Percentiles rank a stretch among this genome's conserved stretches.
Evolutionary conservation across 2,329 filamentous ascomycete species (phyloP).

Genomic region (Fusarium sp.): DNA sequence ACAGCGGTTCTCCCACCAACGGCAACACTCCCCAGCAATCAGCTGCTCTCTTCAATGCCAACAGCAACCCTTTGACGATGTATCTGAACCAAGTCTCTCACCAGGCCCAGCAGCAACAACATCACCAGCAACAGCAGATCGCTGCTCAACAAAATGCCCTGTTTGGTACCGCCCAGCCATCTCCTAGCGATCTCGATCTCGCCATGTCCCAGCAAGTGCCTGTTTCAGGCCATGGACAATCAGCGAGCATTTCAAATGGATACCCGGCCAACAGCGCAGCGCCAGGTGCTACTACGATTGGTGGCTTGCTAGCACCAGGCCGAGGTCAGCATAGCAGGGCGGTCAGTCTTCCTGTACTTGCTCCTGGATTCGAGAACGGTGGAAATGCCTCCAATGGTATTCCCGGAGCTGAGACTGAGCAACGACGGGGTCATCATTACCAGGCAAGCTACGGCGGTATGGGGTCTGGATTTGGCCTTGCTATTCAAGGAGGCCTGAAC

Average conservation of each 20-base stretch:
- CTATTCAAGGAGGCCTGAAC: conserved; percentile 71
- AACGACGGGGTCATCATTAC: conserved; percentile 72
- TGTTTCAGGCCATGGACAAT: conserved; percentile 71
- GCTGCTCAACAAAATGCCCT: conserved; percentile 82
- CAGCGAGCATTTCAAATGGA: conserved; percentile 72
- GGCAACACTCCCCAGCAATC: conserved; percentile 69
- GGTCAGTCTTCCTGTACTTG: conserved; percentile 83
- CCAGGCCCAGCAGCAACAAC: conserved; percentile 77
- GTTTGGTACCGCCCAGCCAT: conserved; percentile 76
- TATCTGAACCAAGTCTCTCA: conserved; percentile 87
- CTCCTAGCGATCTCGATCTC: conserved; percentile 64
- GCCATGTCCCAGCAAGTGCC: conserved; percentile 70
- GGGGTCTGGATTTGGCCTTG: conserved; percentile 68
- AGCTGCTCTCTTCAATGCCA: conserved; percentile 80
- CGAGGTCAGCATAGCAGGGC: conserved; percentile 78
- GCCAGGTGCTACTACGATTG: conserved; percentile 74
- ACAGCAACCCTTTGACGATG: conserved; percentile 90
- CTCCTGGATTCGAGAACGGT: conserved; percentile 70
- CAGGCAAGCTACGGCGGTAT: conserved; percentile 71
- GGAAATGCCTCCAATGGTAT: conserved; percentile 61
- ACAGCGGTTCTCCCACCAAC: conserved; percentile 65
- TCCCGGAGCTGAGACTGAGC: conserved; percentile 59
- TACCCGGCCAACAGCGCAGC: conserved; percentile 63
- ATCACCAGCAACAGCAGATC: conserved; percentile 77
- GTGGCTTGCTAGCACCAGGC: conserved; percentile 79